phyloP scores from a whole-genome alignment of 2,329 filamentous ascomycete species.

The Sclerotinia borealis region DNA sequence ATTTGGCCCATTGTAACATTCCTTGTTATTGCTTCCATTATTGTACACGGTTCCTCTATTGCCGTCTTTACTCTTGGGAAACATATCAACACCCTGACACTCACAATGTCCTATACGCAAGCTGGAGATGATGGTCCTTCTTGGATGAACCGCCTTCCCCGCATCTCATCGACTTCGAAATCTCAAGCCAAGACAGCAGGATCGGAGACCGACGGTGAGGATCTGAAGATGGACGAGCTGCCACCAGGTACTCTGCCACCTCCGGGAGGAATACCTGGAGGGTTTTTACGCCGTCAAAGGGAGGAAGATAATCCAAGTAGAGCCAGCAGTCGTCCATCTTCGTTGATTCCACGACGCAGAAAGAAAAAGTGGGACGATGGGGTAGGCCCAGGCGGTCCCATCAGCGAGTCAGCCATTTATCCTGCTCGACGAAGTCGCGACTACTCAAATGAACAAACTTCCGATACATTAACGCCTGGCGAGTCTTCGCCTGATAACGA shows the following conservation, averaged over 20 bases:
- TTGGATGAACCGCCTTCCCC: constrained; percentile 91
- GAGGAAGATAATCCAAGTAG: constrained; percentile 61
- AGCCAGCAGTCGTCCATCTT: constrained; percentile 53
- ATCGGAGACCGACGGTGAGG: constrained; percentile 69
- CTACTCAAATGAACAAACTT: constrained; percentile 25
- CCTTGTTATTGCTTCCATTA: constrained; percentile 86
- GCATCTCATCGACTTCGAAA: constrained; percentile 60
- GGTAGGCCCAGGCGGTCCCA: constrained; percentile 77
- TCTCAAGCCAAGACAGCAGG: constrained; percentile 77
- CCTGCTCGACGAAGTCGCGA: constrained; percentile 43
- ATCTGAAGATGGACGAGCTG: constrained; percentile 52
- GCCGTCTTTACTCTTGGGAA: constrained; percentile 97
- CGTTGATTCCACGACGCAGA: constrained; percentile 53
- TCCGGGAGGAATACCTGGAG: constrained; percentile 63
- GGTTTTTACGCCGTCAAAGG: constrained; percentile 76
- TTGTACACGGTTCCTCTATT: constrained; percentile 96
- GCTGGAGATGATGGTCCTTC: constrained; percentile 80
- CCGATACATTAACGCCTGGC: constrained; percentile 30
- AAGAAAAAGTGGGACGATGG: constrained; percentile 64
- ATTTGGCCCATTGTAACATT: constrained; percentile 97
- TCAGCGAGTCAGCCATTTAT: constrained; percentile 83
- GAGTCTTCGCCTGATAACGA: constrained; percentile 26
- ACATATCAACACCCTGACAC: constrained; percentile 90
- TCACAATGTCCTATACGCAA: constrained; percentile 94
- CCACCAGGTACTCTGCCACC: constrained; percentile 68